Percentiles rank a stretch among this genome's conserved stretches.
Evolutionary conservation across 1,284 basidiomycete genomes (phyloP).

Genomic region (Fomes fomentarius): DNA sequence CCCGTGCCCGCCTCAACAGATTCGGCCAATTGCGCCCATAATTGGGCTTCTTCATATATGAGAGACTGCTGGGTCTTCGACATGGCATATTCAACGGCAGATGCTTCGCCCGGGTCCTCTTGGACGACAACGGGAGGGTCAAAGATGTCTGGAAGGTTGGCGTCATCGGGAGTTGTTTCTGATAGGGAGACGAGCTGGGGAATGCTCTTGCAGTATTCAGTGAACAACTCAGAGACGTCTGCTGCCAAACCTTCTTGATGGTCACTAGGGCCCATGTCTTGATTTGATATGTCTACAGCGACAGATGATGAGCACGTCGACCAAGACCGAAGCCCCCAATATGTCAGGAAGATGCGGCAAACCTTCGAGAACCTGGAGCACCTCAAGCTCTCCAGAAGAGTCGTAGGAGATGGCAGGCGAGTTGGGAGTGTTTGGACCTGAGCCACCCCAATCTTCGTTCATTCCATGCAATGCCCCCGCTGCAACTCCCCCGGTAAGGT

Average conservation of each 20-base stretch:
- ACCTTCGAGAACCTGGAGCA: background rate
- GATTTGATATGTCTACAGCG: background rate
- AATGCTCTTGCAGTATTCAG: slow-evolving; percentile 25
- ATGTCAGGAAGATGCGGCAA: background rate
- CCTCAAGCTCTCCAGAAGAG: background rate
- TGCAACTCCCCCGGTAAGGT: too few species aligned
- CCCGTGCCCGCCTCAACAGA: slow-evolving; percentile 10
- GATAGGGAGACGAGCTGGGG: slow-evolving; percentile 16
- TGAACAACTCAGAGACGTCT: slow-evolving; percentile 17
- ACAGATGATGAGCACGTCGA: background rate
- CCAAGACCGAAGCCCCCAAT: background rate
- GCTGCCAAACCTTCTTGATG: background rate
- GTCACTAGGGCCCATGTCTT: too few species aligned
- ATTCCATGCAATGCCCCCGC: background rate
- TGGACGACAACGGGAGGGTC: background rate
- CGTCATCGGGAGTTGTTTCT: background rate
- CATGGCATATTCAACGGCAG: slow-evolving; percentile 50
- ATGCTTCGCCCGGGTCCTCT: slow-evolving; percentile 37
- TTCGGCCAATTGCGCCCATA: slow-evolving; percentile 57
- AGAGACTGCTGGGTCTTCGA: slow-evolving; percentile 69
- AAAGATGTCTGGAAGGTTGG: background rate
- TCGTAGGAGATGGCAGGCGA: slow-evolving; percentile 1
- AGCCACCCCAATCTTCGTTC: background rate
- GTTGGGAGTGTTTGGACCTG: background rate
- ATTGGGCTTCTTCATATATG: slow-evolving; percentile 58